Evolutionary conservation across 2,329 filamentous ascomycete genomes (phyloP).

Genomic region (Nothomitra cinnamomea): DNA sequence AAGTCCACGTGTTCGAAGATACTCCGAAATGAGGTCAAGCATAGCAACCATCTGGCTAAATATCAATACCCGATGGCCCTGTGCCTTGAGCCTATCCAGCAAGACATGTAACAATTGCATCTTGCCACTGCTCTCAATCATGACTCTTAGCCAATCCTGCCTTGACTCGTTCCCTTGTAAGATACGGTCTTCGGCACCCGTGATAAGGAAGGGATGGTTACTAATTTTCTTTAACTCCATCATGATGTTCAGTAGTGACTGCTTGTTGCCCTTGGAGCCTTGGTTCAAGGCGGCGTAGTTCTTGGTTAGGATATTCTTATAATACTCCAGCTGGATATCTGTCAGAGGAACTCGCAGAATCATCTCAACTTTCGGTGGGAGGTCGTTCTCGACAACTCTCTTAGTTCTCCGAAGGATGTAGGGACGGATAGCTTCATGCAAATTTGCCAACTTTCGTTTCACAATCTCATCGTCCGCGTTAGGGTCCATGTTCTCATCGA

Average conservation of each 20-base stretch:
- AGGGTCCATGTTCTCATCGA: slow-evolving; percentile 85
- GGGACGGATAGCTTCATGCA: slow-evolving; percentile 76
- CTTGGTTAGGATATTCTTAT: slow-evolving; percentile 94
- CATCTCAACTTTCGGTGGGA: slow-evolving; percentile 95
- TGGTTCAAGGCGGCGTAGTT: slow-evolving; percentile 93
- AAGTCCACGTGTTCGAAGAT: slow-evolving; percentile 82
- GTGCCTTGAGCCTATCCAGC: slow-evolving; percentile 81
- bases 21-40: slow-evolving; percentile 90
- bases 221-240: slow-evolving; percentile 99
- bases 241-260: slow-evolving; percentile 93
- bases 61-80: slow-evolving; percentile 89
- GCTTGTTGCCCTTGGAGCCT: slow-evolving; percentile 78
- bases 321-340: slow-evolving; percentile 92
- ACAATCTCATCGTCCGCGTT: slow-evolving; percentile 50
- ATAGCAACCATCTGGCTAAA: slow-evolving; percentile 99
- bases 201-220: slow-evolving; percentile 97
- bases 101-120: slow-evolving; percentile 98
- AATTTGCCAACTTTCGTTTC: slow-evolving; percentile 68
- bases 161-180: slow-evolving; percentile 63
- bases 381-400: slow-evolving; percentile 88
- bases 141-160: slow-evolving; percentile 78
- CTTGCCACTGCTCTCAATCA: slow-evolving; percentile 95
- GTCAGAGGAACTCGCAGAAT: slow-evolving; percentile 96
- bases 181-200: slow-evolving; percentile 79
- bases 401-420: slow-evolving; percentile 94